Percentiles rank a stretch among this genome's conserved stretches.
Conservation (phyloP, 1,284 basidiomycete species). For the Blastosporella zonata region DNA sequence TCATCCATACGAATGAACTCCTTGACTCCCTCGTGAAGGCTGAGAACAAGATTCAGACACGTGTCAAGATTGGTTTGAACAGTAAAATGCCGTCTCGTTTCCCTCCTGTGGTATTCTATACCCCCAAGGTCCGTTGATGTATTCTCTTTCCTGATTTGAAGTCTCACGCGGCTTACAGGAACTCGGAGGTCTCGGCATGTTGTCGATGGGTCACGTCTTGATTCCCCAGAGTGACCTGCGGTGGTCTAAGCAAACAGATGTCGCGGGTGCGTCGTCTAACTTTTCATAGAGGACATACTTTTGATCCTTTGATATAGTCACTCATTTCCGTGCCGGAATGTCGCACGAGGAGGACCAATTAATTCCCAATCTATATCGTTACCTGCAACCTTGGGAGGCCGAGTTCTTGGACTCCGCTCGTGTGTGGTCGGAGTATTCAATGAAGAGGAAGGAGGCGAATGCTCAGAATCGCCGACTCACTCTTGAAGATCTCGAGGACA, state of each 20-base stretch:
- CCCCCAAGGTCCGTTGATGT: conserved; percentile 62
- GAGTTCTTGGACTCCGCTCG: conserved; percentile 98
- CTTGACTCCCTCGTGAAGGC: conserved; percentile 94
- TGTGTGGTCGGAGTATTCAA: conserved; percentile 99
- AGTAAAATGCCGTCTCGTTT: conserved; percentile 99
- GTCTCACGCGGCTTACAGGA: conserved; percentile 46
- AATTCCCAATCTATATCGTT: conserved; percentile 97
- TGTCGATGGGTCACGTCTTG: conserved; percentile 98
- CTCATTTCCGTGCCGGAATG: conserved; percentile 98
- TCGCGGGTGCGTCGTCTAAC: conserved; percentile 59
- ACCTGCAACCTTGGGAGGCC: conserved; percentile 98
- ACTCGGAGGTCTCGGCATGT: conserved; percentile 96
- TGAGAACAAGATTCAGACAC: conserved; percentile 98
- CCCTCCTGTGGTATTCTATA: conserved; percentile 96
- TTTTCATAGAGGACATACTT: conserved; percentile 11
- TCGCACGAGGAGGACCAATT: conserved; percentile 92
- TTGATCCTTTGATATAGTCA: conserved; percentile 48
- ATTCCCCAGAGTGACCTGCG: conserved; percentile 97
- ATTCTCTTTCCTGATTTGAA: background rate
- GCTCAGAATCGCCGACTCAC: conserved; percentile 96
- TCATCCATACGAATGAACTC: conserved; percentile 95
- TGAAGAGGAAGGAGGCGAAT: conserved; percentile 99
- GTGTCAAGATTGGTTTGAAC: conserved; percentile 98
- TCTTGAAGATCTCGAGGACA: conserved; percentile 96
- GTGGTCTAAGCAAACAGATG: conserved; percentile 98